These are phyloP conservation scores for Blastobotrys mokoenaii DNA, from an alignment of 805 yeast genomes.

Conservation along the genomic window DNA sequence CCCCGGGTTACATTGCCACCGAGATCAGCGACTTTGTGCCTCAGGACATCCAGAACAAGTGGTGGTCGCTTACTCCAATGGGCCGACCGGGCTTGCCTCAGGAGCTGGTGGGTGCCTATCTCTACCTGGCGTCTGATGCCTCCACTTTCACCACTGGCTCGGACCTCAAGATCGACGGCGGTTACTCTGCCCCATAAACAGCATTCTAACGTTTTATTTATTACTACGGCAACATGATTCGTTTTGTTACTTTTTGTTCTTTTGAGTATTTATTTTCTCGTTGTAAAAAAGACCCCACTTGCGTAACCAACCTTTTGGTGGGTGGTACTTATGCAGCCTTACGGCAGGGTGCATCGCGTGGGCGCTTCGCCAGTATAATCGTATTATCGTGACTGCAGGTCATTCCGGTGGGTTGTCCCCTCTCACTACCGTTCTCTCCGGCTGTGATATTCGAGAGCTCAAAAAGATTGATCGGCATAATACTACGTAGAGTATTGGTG, in stretches of 20 bases:
- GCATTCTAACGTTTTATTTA: background rate
- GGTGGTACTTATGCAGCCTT: no score
- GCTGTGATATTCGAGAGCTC: no score
- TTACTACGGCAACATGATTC: background rate
- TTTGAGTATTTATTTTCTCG: background rate
- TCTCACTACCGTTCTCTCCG: no score
- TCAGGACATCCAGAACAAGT: slow-evolving; percentile 35
- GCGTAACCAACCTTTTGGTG: no score
- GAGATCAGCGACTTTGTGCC: slow-evolving; percentile 49
- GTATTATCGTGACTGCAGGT: no score
- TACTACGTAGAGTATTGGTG: no score
- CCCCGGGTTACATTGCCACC: slow-evolving; percentile 82
- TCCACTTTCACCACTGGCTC: slow-evolving; percentile 73
- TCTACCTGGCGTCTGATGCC: slow-evolving; percentile 75
- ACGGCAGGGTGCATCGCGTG: no score
- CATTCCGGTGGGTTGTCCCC: no score
- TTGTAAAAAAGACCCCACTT: background rate
- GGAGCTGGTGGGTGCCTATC: slow-evolving; percentile 72
- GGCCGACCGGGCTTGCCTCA: slow-evolving; percentile 69
- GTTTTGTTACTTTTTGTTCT: background rate
- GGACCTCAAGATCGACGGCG: slow-evolving; percentile 74
- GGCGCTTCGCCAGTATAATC: no score
- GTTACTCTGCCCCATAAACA: slow-evolving; percentile 48
- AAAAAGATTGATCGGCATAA: no score
- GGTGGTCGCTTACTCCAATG: slow-evolving; percentile 51